Conservation (phyloP, 2,329 filamentous ascomycete genomes). For the Magnaporthiopsis rhizophila region DNA sequence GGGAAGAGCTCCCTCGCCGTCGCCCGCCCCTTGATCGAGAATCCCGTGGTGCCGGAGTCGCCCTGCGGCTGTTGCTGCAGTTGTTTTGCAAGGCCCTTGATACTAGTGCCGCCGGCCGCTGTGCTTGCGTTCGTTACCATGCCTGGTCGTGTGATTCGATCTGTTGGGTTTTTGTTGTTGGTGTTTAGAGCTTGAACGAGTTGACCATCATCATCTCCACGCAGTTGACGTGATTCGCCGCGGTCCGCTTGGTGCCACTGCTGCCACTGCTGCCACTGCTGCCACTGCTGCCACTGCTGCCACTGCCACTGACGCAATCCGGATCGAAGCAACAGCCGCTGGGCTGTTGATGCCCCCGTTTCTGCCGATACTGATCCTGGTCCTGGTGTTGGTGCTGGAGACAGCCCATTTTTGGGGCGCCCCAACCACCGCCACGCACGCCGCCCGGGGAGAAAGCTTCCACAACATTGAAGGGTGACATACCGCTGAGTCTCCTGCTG, state of each 20-base stretch:
- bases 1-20: slow-evolving; percentile 62
- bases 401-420: neutral
- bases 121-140: neutral
- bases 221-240: neutral
- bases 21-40: slow-evolving; percentile 60
- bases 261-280: slow-evolving; percentile 8
- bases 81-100: slow-evolving; percentile 47
- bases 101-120: slow-evolving; percentile 32
- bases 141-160: slow-evolving; percentile 5
- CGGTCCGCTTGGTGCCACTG: slow-evolving; percentile 14
- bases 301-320: slow-evolving; percentile 12
- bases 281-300: neutral
- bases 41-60: slow-evolving; percentile 34
- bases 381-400: neutral
- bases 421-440: neutral
- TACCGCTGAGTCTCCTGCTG: slow-evolving; percentile 14
- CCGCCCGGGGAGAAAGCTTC: neutral
- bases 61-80: slow-evolving; percentile 23
- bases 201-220: neutral
- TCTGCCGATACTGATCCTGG: neutral
- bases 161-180: neutral
- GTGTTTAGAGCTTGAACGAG: neutral
- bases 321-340: slow-evolving; percentile 5
- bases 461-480: slow-evolving; percentile 11
- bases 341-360: neutral